Percentiles rank a stretch among this genome's conserved stretches.
phyloP scores from a whole-genome alignment of 495 filamentous ascomycete genomes.

The Tuber magnatum region DNA sequence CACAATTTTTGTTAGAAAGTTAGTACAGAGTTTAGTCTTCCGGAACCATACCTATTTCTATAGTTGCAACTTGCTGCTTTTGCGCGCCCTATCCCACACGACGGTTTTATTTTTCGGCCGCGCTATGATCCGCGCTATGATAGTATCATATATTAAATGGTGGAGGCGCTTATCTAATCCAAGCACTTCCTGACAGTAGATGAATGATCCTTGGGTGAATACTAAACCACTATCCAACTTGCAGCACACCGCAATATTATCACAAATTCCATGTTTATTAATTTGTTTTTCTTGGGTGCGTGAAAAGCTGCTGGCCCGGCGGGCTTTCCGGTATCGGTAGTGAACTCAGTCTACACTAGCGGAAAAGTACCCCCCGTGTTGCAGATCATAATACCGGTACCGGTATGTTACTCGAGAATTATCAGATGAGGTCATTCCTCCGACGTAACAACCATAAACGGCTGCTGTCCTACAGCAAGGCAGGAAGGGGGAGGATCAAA shows the following conservation, averaged over 20 bases:
- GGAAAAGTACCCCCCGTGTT: background rate
- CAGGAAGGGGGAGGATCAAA: background rate
- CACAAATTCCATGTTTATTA: background rate
- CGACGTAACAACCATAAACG: background rate
- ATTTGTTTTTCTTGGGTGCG: background rate
- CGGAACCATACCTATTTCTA: too few species aligned
- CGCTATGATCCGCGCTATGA: too few species aligned
- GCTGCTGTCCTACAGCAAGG: background rate
- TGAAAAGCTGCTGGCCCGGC: background rate
- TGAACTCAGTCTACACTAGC: background rate
- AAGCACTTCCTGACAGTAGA: too few species aligned
- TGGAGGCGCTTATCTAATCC: too few species aligned
- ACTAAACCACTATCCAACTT: too few species aligned
- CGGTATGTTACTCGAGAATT: background rate
- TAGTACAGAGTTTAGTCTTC: too few species aligned
- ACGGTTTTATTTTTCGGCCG: too few species aligned
- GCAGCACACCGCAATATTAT: background rate
- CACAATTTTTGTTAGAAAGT: too few species aligned
- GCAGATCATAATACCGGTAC: conserved; percentile 1
- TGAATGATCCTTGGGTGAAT: too few species aligned
- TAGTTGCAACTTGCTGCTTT: too few species aligned
- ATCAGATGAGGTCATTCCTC: conserved; percentile 1
- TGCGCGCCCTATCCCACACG: too few species aligned
- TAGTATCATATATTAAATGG: too few species aligned
- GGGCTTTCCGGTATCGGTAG: background rate